A percentile compares a stretch with the other conserved stretches of the same genome.
Conservation (phyloP, 2,329 filamentous ascomycete genomes). For the Fusarium torulosum region DNA sequence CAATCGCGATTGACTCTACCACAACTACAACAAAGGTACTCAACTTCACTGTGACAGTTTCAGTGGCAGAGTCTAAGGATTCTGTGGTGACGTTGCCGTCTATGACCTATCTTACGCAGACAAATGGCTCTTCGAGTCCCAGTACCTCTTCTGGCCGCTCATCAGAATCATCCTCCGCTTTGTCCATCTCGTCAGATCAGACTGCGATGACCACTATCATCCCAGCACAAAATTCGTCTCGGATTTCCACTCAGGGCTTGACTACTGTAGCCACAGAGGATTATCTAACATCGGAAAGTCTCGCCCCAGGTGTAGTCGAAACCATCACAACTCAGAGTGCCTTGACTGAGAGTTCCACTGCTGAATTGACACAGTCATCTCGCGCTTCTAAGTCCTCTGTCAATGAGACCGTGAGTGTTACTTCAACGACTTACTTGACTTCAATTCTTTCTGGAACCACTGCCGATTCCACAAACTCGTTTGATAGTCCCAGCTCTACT, state of each 20-base stretch:
- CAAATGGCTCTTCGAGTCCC: neutral
- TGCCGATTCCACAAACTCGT: neutral
- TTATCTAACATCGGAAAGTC: neutral
- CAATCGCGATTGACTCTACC: neutral
- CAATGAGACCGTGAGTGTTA: slow-evolving; percentile 8
- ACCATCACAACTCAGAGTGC: neutral
- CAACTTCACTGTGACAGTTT: slow-evolving; percentile 31
- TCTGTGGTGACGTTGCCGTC: neutral
- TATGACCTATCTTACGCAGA: neutral
- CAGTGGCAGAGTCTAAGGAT: neutral
- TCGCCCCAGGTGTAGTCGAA: neutral
- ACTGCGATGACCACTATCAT: slow-evolving; percentile 6
- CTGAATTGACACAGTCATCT: neutral
- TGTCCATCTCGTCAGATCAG: slow-evolving; percentile 8
- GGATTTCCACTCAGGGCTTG: neutral
- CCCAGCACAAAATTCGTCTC: slow-evolving; percentile 17
- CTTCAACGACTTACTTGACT: slow-evolving; percentile 20
- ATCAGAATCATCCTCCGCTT: slow-evolving; percentile 7
- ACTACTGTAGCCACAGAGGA: neutral
- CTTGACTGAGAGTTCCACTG: neutral
- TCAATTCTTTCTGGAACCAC: neutral
- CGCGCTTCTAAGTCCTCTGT: neutral
- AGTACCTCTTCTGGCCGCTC: neutral
- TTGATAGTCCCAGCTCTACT: neutral
- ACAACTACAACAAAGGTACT: slow-evolving; percentile 33